A percentile compares a stretch with the other conserved stretches of the same genome.
These are phyloP conservation scores for Xylariaceae sp. DNA, from an alignment of 2,329 filamentous ascomycete genomes.

Conservation along the genomic window DNA sequence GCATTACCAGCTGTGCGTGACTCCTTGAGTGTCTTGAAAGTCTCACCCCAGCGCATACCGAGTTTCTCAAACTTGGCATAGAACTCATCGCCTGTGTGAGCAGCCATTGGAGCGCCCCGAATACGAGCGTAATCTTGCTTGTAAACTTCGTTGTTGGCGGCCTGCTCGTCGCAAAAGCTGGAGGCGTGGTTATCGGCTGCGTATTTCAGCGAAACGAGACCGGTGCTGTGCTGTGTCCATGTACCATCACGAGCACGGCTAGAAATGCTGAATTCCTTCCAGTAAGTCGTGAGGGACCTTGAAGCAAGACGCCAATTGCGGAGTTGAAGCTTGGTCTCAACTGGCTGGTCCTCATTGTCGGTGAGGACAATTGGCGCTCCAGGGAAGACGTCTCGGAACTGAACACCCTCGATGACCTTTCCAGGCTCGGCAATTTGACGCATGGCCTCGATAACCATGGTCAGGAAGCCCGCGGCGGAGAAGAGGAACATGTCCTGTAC, in stretches of 20 bases:
- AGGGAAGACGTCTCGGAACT: slow-evolving; percentile 30
- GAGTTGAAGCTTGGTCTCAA: slow-evolving; percentile 28
- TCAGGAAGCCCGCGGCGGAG: slow-evolving; percentile 37
- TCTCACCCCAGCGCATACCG: slow-evolving; percentile 27
- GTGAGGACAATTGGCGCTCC: slow-evolving; percentile 24
- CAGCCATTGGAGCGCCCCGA: slow-evolving; percentile 12
- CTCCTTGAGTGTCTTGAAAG: slow-evolving; percentile 23
- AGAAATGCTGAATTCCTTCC: slow-evolving; percentile 27
- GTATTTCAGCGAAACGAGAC: slow-evolving; percentile 27
- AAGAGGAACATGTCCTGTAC: slow-evolving; percentile 45
- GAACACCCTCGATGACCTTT: slow-evolving; percentile 27
- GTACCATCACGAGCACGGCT: slow-evolving; percentile 26
- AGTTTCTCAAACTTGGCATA: slow-evolving; percentile 27
- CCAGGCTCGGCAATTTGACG: slow-evolving; percentile 26
- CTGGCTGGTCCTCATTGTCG: slow-evolving; percentile 24
- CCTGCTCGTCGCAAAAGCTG: slow-evolving; percentile 24
- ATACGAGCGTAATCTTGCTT: slow-evolving; percentile 25
- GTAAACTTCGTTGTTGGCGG: slow-evolving; percentile 21
- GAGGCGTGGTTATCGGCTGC: slow-evolving; percentile 21
- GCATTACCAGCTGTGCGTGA: slow-evolving; percentile 20
- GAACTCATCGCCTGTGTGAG: slow-evolving; percentile 23
- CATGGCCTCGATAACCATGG: slow-evolving; percentile 34
- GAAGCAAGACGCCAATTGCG: slow-evolving; percentile 28
- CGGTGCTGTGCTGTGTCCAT: slow-evolving; percentile 28
- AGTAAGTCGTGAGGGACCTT: slow-evolving; percentile 27